Evolutionary conservation across 352 stramenopile genomes (phyloP), one percentile per base, ranked within the genome.

Genomic region (Globisporangium mamillatum): DNA sequence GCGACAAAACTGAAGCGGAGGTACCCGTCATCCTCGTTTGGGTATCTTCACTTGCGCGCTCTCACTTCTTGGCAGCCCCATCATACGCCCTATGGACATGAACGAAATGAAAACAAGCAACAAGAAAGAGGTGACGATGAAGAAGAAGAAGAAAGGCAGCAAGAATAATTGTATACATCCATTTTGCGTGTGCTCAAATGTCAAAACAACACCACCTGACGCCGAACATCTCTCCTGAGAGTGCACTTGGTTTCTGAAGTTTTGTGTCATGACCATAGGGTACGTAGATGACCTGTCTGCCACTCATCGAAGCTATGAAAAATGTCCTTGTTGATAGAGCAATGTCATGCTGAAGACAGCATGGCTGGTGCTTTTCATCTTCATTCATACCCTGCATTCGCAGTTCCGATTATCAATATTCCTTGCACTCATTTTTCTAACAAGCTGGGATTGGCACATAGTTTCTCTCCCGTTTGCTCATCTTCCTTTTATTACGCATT

Each of bases 151-250:
- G 16, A 50, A 50, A n/a, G 16, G 38, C 38, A 20, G 41, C 41
- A 50, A 50, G 41, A 50, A 50, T 50, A 50, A 50, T 50, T 50
- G 41, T 50, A 50, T 18, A 50, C 41, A 50, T 50, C 41, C 41
- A n/a, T 50, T n/a, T 50, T 50, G 38, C n/a, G 41, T 50, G 8
- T 50, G 38, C 18, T 18, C 12, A 18, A 20, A 20, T 48, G 38
- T 48, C 14, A 18, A 48, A 20, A 18, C 12, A 48, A n/a, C 14
- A 20, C 1, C 8, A 18, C 0, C 38, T 48, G 41, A 50, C 27
- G 2, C 27, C 41, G 41, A 50, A 18, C 16, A 22, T 18, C 8
- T 50, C 8, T 14, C 2, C 34, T 38, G 9, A 44, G 36, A n/a
- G 14, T 50, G 16, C 41, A 50, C 41, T 50, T 20, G 16, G 41